These are phyloP conservation scores for Crithidia mellificae DNA, from an alignment of 208 protist genomes.

Conservation along the genomic window DNA sequence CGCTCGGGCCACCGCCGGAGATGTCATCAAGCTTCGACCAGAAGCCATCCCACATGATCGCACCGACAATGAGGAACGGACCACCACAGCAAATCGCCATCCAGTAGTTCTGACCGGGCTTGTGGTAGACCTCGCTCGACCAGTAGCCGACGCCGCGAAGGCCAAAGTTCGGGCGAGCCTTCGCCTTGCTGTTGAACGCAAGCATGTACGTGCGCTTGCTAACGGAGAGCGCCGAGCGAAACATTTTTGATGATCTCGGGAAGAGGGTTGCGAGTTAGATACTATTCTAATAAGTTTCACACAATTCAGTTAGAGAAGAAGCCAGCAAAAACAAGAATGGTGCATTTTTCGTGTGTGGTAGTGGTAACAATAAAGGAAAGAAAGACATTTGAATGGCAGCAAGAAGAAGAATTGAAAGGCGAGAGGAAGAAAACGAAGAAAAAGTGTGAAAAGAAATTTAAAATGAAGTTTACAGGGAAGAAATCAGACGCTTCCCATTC, in stretches of 20 bases:
- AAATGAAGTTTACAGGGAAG: too few species aligned
- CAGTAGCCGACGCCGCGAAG: conserved; percentile 80
- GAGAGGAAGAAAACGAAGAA: too few species aligned
- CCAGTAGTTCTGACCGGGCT: conserved; percentile 82
- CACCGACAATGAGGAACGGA: conserved; percentile 64
- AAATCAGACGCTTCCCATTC: too few species aligned
- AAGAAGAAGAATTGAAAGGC: too few species aligned
- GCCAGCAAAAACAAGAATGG: background rate
- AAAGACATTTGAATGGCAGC: too few species aligned
- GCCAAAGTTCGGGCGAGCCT: conserved; percentile 88
- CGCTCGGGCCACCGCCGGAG: conserved; percentile 70
- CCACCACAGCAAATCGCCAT: conserved; percentile 48
- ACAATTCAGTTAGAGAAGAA: background rate
- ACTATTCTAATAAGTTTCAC: too few species aligned
- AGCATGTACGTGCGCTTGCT: conserved; percentile 80
- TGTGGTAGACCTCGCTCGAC: conserved; percentile 84
- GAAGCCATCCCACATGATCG: conserved; percentile 84
- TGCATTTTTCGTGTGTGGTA: too few species aligned
- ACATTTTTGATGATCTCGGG: conserved; percentile 45
- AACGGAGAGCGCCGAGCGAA: conserved; percentile 57
- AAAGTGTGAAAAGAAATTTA: too few species aligned
- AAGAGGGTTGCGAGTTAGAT: background rate
- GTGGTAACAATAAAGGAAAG: too few species aligned
- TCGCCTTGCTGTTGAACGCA: conserved; percentile 87
- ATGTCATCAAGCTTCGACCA: conserved; percentile 87